phyloP scores from a whole-genome alignment of 345 rosid species.

The Ceriops zippeliana region DNA sequence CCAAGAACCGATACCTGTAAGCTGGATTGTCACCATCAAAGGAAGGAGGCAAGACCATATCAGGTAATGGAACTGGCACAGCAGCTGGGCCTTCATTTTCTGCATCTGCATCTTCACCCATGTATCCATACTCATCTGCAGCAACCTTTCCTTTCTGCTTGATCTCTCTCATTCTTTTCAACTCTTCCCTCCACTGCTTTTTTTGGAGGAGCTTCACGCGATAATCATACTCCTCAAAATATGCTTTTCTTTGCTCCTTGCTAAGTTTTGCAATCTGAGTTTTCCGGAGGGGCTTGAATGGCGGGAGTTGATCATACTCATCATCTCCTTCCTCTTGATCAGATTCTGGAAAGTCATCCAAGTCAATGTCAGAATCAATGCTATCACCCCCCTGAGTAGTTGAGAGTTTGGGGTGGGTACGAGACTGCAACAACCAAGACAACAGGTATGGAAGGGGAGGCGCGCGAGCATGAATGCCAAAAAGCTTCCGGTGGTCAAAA shows the following conservation, averaged over 20 bases:
- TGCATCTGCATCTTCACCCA: constrained; percentile 66
- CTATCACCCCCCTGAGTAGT: constrained; percentile 76
- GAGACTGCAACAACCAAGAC: constrained; percentile 94
- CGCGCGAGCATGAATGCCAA: constrained; percentile 76
- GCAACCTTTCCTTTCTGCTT: constrained; percentile 69
- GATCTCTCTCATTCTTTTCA: constrained; percentile 70
- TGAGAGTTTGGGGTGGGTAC: constrained; percentile 73
- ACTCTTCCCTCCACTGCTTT: constrained; percentile 88
- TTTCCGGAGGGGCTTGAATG: constrained; percentile 83
- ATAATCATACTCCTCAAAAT: constrained; percentile 91
- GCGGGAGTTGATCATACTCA: constrained; percentile 91
- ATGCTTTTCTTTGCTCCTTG: constrained; percentile 75
- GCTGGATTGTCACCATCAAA: constrained; percentile 85
- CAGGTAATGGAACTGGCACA: constrained; percentile 88
- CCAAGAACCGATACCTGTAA: constrained; percentile 85
- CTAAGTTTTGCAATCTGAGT: constrained; percentile 74
- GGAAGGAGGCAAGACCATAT: constrained; percentile 86
- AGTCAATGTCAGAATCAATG: constrained; percentile 74
- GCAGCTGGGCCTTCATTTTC: constrained; percentile 78
- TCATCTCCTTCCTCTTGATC: constrained; percentile 83
- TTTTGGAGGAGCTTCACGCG: constrained; percentile 90
- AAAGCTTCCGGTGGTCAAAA: constrained; percentile 70
- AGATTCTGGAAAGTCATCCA: constrained; percentile 71
- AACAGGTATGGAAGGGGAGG: constrained; percentile 88
- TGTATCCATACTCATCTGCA: constrained; percentile 47